Base-by-base conservation (phyloP, 331 rosid genomes). In the Stylosanthes scabra region DNA sequence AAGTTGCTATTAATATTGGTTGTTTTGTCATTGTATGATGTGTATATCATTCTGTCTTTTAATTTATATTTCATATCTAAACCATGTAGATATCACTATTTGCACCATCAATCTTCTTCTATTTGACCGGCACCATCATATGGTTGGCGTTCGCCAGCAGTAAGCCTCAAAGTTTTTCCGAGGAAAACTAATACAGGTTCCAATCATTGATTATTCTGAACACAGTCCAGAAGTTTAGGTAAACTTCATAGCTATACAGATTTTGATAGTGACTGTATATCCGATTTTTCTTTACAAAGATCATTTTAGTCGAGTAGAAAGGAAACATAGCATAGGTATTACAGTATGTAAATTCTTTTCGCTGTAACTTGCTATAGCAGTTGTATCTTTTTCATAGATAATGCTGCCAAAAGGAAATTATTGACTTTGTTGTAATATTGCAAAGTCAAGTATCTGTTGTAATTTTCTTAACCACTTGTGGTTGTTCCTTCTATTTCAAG, bases 81-180 rank as follows among this genome's bases (percentile, higher is more conserved):
- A 14, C 62, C 73, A 55, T 86, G 88, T 71, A 95, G 99, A 70
- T 87, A 11, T 90, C 99, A 59, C 87, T 95, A 70, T 94, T 91
- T 79, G 91, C 85, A 2, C 99, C 97, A 14, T 95, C 99, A 20
- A 83, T 95, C 88, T 88, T 95, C 90, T 94, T 94, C 93, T 94
- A 94, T 86, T 73, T 94, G 88, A 85, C 89, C 50, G 99, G 99
- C 39, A 88, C 96, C 1, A 59, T 83, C 5, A 68, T 91, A 70
- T 94, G 99, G 99, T 83, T 94, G 83, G 83, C n/a, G 27, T 91
- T 94, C n/a, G 99, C 97, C 71, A 94, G 97, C 92, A 91, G 99
- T n/a, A n/a, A n/a, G n/a, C n/a, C n/a, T n/a, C n/a, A n/a, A n/a
- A n/a, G n/a, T n/a, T n/a, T n/a, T n/a, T n/a, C n/a, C n/a, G n/a